phyloP scores from a whole-genome alignment of 768 basidiomycete genomes.

The Naganishia randhawae region DNA sequence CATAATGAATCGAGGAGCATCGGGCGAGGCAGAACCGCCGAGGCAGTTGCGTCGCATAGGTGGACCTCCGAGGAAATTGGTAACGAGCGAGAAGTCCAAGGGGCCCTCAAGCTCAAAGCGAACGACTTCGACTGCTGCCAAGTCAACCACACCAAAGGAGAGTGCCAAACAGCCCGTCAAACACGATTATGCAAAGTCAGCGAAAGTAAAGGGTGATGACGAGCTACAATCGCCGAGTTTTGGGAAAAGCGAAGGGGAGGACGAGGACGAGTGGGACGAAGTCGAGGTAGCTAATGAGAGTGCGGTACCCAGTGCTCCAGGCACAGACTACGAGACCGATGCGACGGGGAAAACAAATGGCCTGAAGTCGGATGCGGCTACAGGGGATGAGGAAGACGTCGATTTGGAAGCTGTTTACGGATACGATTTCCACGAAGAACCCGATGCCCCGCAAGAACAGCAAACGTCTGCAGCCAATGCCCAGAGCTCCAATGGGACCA shows the following conservation, averaged over 20 bases:
- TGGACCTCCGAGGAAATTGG: constrained; percentile 7
- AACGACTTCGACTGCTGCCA: neutral
- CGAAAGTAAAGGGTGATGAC: neutral
- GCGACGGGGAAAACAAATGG: constrained; percentile 13
- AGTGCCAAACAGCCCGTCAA: neutral
- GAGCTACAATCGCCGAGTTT: neutral
- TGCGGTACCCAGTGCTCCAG: neutral
- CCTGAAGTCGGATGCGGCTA: constrained; percentile 7
- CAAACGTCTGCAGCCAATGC: neutral
- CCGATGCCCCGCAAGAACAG: neutral
- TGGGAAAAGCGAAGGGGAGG: constrained; percentile 17
- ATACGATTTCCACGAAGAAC: constrained; percentile 26
- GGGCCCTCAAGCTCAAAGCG: neutral
- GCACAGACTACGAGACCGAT: constrained; percentile 22
- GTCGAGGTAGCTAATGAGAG: constrained; percentile 17
- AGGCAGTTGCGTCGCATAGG: constrained; percentile 4
- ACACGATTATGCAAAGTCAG: constrained; percentile 1
- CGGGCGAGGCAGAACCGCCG: neutral
- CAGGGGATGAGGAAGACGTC: constrained; percentile 17
- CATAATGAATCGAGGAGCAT: neutral
- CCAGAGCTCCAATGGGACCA: neutral
- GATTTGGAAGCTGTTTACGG: constrained; percentile 28
- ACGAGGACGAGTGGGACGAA: constrained; percentile 29
- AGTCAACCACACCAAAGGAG: neutral
- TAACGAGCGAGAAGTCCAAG: neutral